A percentile compares a stretch with the other conserved stretches of the same genome.
phyloP scores from a whole-genome alignment of 305 asterid genomes.

The Striga hermonthica region DNA sequence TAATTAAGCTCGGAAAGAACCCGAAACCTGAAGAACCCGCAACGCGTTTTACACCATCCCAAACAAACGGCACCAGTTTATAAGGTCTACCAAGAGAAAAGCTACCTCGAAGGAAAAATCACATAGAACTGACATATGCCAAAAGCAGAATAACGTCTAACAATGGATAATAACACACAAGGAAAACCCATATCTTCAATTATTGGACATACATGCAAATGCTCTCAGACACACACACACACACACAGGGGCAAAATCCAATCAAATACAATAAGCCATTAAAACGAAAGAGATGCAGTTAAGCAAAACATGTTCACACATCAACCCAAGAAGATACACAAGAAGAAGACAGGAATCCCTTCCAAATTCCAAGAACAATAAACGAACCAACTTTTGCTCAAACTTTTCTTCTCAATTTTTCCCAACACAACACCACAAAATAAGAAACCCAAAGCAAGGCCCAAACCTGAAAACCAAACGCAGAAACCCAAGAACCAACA shows the following conservation, averaged over 20 bases:
- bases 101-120: background rate
- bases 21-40: constrained; percentile 9
- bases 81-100: constrained; percentile 1
- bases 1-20: constrained; percentile 5
- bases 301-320: constrained; percentile 6
- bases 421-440: background rate
- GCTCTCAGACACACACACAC: constrained; percentile 11
- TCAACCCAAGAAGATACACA: background rate
- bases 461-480: background rate
- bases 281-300: background rate
- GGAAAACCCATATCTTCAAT: background rate
- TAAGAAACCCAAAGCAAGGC: constrained; percentile 4
- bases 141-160: background rate
- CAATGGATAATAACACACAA: background rate
- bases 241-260: background rate
- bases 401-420: background rate
- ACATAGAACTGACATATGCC: background rate
- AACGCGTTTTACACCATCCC: constrained; percentile 3
- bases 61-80: background rate
- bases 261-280: background rate
- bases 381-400: background rate
- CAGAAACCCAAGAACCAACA: background rate
- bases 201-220: constrained; percentile 27
- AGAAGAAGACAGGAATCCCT: background rate
- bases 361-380: background rate